Evolutionary conservation across 805 yeast species (phyloP).

Genomic region (Myxozyma lipomycoides): DNA sequence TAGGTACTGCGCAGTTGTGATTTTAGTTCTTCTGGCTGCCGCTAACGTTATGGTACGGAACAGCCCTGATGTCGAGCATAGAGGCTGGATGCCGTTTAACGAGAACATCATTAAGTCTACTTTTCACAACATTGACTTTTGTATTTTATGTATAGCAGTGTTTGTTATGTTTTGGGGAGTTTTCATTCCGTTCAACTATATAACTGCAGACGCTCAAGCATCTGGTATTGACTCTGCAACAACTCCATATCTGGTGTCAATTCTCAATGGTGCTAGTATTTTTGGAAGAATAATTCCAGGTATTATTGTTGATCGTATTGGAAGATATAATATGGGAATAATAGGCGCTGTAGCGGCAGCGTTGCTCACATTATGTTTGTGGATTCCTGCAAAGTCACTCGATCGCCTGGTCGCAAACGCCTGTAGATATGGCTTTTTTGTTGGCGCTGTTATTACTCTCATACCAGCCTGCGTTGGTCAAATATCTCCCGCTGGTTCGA

Average conservation of each 20-base stretch:
- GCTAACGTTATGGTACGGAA: conserved; percentile 30
- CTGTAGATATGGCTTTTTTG: conserved; percentile 34
- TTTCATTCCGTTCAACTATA: conserved; percentile 35
- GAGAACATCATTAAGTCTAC: neutral
- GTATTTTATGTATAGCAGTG: neutral
- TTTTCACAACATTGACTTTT: conserved; percentile 1
- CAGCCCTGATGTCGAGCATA: conserved; percentile 4
- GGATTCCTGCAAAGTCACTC: conserved; percentile 10
- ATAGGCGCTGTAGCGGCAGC: conserved; percentile 33
- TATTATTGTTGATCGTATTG: conserved; percentile 45
- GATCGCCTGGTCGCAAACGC: conserved; percentile 32
- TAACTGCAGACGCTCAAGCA: conserved; percentile 32
- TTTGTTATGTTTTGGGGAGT: conserved; percentile 14
- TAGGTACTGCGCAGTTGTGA: conserved; percentile 45
- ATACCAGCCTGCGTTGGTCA: conserved; percentile 35
- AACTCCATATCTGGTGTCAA: conserved; percentile 34
- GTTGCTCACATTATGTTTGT: conserved; percentile 32
- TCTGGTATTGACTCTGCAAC: conserved; percentile 23
- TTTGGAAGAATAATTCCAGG: conserved; percentile 52
- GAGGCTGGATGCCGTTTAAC: conserved; percentile 7
- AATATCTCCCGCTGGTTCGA: conserved; percentile 27
- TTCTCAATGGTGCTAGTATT: conserved; percentile 36
- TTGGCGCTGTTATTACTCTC: conserved; percentile 36
- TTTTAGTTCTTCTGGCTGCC: conserved; percentile 33
- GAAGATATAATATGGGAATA: conserved; percentile 43